A percentile compares a stretch with the other conserved stretches of the same genome.
These are phyloP conservation scores for Hypericum androsaemum DNA, from an alignment of 345 rosid species.

Conservation along the genomic window DNA sequence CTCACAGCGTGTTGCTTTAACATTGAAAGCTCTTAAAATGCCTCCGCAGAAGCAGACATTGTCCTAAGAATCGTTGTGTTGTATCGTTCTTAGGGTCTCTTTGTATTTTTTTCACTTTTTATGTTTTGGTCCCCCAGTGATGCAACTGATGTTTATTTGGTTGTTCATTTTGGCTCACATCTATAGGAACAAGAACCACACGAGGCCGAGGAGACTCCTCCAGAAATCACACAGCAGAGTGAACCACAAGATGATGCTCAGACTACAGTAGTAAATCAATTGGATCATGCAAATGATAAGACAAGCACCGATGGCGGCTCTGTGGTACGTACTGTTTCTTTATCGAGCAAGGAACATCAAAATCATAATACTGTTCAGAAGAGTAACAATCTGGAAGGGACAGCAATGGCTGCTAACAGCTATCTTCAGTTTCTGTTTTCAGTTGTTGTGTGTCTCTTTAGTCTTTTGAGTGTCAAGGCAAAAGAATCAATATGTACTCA, in stretches of 20 bases:
- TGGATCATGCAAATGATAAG: slow-evolving; percentile 23
- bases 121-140: background rate
- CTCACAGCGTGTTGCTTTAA: too few species aligned
- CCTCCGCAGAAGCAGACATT: too few species aligned
- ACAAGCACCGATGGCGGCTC: slow-evolving; percentile 28
- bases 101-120: background rate
- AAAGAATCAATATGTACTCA: too few species aligned
- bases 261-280: slow-evolving; percentile 29
- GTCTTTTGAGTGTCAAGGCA: too few species aligned
- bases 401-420: background rate
- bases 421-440: too few species aligned
- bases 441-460: too few species aligned
- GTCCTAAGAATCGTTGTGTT: too few species aligned
- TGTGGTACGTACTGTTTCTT: slow-evolving; percentile 37
- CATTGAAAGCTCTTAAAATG: too few species aligned
- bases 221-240: slow-evolving; percentile 26
- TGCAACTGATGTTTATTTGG: background rate
- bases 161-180: slow-evolving; percentile 3
- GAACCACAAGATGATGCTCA: slow-evolving; percentile 35
- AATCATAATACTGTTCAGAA: background rate
- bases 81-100: too few species aligned
- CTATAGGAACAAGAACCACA: slow-evolving; percentile 34
- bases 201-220: slow-evolving; percentile 36
- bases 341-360: background rate
- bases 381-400: background rate